Base-by-base conservation (phyloP, 768 basidiomycete species). In the Atractiella rhizophila region DNA sequence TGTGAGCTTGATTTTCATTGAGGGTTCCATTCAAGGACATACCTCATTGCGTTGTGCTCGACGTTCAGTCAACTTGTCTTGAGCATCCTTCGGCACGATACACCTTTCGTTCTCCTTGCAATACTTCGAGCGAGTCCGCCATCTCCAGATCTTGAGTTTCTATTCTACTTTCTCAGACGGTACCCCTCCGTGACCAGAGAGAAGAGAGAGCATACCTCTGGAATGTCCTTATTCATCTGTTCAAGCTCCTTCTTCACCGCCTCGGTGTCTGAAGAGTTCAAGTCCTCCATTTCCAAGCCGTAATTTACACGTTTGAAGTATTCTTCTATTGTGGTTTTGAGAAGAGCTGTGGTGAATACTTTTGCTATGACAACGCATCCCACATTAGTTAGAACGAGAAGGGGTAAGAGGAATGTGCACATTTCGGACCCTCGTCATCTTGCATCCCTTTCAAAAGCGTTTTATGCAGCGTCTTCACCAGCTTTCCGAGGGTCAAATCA, bases 251-350 rank as follows among this genome's bases (percentile, higher is more conserved):
- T 28, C 5, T 28, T 32, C 12, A 28, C 37, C 6, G 39, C 16
- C 26, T 28, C n/a, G 18, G 25, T 23, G 15, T 23, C 31, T 7
- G 10, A 26, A 24, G 12, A 16, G 24, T 26, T 34, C 23, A 45
- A 24, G 16, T 48, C 48, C 10, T 45, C 42, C 13, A 40, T 30
- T 0, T 78, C 71, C 5, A 85, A 57, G 1, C 83, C 83, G 52
- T 86, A 86, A 56, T 88, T 85, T 21, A 66, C 68, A 13, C 83
- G 72, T 23, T 56, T 62, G 42, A 79, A 68, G 10, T 75, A 56
- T 2, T 60, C 51, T 53, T 68, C 71, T 37, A 86, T 73, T 11
- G 71, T 68, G 27, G 61, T 57, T 50, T 82, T 78, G 4, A 88
- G 64, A 1, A 61, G 53, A 11, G 53, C 45, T 2, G 62, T 50